Percentiles rank a stretch among this genome's conserved stretches.
phyloP scores from a whole-genome alignment of 2,329 filamentous ascomycete species.

The Talaromyces sp. region DNA sequence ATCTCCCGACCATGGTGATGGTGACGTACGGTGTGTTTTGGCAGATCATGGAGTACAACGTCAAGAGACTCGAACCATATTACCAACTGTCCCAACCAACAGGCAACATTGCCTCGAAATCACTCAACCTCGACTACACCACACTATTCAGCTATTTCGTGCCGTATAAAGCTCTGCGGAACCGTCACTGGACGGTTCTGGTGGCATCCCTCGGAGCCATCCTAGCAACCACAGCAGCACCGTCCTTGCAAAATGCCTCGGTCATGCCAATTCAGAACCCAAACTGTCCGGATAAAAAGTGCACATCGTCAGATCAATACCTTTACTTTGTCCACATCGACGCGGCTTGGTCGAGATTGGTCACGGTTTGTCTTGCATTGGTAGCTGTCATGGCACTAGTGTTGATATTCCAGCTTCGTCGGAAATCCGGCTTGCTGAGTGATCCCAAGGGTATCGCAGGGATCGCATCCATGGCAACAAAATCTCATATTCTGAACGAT shows the following conservation, averaged over 20 bases:
- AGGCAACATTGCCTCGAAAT: slow-evolving; percentile 33
- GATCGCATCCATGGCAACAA: slow-evolving; percentile 50
- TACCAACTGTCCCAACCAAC: slow-evolving; percentile 40
- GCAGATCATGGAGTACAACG: slow-evolving; percentile 50
- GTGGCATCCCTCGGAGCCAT: slow-evolving; percentile 46
- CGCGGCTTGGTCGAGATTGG: slow-evolving; percentile 44
- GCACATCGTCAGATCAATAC: slow-evolving; percentile 24
- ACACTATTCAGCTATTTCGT: slow-evolving; percentile 47
- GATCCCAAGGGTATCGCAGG: slow-evolving; percentile 50
- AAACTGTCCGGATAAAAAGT: slow-evolving; percentile 26
- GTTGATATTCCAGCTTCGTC: slow-evolving; percentile 44
- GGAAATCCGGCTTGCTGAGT: slow-evolving; percentile 47
- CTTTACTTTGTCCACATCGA: slow-evolving; percentile 42
- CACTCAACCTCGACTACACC: slow-evolving; percentile 49
- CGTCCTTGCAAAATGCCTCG: slow-evolving; percentile 47
- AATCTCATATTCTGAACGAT: slow-evolving; percentile 49
- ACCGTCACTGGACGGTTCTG: slow-evolving; percentile 48
- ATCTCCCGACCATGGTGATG: slow-evolving; percentile 46
- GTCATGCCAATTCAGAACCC: slow-evolving; percentile 38
- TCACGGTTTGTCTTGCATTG: slow-evolving; percentile 39
- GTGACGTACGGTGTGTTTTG: slow-evolving; percentile 49
- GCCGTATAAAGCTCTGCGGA: slow-evolving; percentile 44
- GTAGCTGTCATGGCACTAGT: slow-evolving; percentile 42
- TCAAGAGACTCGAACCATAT: slow-evolving; percentile 50
- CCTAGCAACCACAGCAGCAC: slow-evolving; percentile 44